Conservation (phyloP, 2,329 filamentous ascomycete species). For the Beauveria sp. region DNA sequence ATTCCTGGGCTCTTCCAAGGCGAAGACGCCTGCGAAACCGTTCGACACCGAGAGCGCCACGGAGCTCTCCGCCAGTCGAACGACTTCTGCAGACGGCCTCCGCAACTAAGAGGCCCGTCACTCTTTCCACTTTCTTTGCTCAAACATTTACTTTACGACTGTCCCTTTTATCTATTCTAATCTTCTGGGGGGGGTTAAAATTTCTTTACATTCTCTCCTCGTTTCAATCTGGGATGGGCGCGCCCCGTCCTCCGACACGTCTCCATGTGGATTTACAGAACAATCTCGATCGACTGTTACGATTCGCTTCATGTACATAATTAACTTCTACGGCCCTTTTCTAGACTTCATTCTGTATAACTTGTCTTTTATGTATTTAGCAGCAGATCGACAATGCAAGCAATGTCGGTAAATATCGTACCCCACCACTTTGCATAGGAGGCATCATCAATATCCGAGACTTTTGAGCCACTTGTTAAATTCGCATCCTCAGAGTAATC, state of each 20-base stretch:
- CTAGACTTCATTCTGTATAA: not conserved
- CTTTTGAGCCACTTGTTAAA: not conserved
- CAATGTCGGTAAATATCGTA: not conserved
- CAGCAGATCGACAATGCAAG: not conserved
- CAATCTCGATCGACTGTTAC: not conserved
- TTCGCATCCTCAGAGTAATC: not conserved
- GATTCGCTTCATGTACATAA: constrained; percentile 1
- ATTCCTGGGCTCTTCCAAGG: constrained; percentile 13
- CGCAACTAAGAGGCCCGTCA: not conserved
- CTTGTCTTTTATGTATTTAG: not conserved
- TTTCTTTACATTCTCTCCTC: not conserved
- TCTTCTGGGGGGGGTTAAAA: not conserved
- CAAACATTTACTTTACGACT: not conserved
- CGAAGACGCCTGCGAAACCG: constrained; percentile 16
- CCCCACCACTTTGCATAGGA: not conserved
- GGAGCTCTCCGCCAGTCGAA: constrained; percentile 35
- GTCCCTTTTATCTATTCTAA: not conserved
- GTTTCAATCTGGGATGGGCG: not conserved
- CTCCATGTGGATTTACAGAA: constrained; percentile 3
- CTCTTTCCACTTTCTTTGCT: not conserved
- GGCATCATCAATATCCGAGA: not conserved
- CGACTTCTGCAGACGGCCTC: constrained; percentile 26
- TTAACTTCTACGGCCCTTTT: not conserved
- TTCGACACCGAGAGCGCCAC: constrained; percentile 45
- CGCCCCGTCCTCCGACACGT: not conserved